A percentile compares a stretch with the other conserved stretches of the same genome.
Conservation (phyloP, 768 basidiomycete species). For the Pleurotus sapidus region DNA sequence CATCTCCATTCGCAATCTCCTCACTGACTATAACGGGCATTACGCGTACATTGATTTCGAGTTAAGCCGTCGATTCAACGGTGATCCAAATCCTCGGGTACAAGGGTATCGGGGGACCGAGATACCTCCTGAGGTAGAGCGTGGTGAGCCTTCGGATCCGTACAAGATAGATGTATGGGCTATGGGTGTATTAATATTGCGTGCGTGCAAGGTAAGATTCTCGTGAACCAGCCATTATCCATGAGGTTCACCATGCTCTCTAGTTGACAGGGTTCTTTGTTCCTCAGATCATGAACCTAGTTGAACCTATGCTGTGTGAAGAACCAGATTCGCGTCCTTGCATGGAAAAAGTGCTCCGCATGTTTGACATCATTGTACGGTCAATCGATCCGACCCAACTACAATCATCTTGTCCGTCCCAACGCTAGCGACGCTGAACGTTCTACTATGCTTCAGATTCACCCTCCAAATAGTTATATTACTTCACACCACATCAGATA, state of each 20-base stretch:
- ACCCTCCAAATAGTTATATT: neutral
- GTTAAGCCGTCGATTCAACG: conserved; percentile 53
- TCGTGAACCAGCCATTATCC: neutral
- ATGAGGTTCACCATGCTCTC: conserved; percentile 7
- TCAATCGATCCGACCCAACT: conserved; percentile 34
- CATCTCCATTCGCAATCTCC: conserved; percentile 65
- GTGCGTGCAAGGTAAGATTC: conserved; percentile 57
- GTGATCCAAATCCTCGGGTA: conserved; percentile 31
- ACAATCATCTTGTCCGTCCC: conserved; percentile 1
- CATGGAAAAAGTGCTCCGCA: conserved; percentile 41
- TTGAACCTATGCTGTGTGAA: conserved; percentile 57
- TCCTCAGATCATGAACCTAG: conserved; percentile 56
- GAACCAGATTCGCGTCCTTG: conserved; percentile 52
- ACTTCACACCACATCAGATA: neutral
- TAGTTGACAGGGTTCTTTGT: conserved; percentile 57
- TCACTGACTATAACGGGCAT: conserved; percentile 60
- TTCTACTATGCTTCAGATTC: neutral
- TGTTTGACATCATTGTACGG: conserved; percentile 49
- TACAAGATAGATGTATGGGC: conserved; percentile 79
- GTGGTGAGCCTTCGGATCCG: conserved; percentile 46
- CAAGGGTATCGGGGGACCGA: conserved; percentile 56
- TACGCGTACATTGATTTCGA: conserved; percentile 80
- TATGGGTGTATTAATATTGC: conserved; percentile 59
- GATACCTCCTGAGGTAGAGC: conserved; percentile 66
- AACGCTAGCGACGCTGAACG: neutral